Evolutionary conservation across 345 rosid genomes (phyloP), one percentile per base, ranked within the genome.

Genomic region (Hypericum androsaemum): DNA sequence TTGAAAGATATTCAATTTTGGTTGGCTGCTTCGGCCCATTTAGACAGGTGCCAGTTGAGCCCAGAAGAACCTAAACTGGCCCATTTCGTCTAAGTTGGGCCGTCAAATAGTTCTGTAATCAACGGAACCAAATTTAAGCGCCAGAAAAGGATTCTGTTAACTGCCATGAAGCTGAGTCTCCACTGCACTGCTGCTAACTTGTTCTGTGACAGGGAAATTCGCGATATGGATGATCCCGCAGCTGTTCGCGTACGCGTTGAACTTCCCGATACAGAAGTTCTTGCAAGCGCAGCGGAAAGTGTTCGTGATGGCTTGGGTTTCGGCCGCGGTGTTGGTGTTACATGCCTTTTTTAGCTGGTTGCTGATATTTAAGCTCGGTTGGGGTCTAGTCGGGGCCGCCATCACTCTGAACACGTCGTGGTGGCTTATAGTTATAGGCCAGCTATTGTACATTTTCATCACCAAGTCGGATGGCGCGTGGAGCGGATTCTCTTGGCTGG

Each of bases 211-310:
- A 83, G 98, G 96, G n/a, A 77, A 74, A 28, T 92, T 87, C 47
- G 94, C 95, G n/a, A 0, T 83, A 35, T 83, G 94, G 88, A 88
- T 88, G 96, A 53, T 90, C 3, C 98, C 96, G 0, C 98, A 90
- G 47, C 43, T 87, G 43, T 87, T 79, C 59, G 98, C 89, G 0
- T 88, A 84, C 63, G 89, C 98, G 5, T 0, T 89, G 53, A 92
- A 88, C 67, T 92, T 87, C 61, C 95, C 98, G 0, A 75, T 88
- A 53, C 96, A 85, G 54, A 90, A 92, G 22, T 92, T 92, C 74
- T 65, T 92, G 52, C 96, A 84, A 56, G 76, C 96, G 0, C 98
- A 88, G 61, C 74, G 95, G 57, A 88, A 88, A 74, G 86, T 92
- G 12, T 60, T 69, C 68, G 98, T 83, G 17, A 88, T 88, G 79